phyloP scores from a whole-genome alignment of 208 protist genomes.

The Leishmania braziliensis region DNA sequence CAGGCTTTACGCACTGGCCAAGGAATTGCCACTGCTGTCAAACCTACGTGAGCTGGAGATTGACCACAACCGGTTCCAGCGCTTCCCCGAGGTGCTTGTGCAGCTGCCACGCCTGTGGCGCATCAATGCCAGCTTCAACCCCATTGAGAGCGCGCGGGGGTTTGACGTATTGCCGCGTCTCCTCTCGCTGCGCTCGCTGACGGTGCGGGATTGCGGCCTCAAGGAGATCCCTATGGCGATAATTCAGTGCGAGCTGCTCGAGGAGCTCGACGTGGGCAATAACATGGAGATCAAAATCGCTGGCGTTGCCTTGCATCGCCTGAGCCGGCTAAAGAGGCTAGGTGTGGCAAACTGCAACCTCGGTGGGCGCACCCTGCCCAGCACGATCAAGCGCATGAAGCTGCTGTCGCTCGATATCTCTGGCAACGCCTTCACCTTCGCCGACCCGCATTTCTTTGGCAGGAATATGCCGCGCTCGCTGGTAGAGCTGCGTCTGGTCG shows the following conservation, averaged over 20 bases:
- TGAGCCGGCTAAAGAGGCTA: slow-evolving; percentile 52
- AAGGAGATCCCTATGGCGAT: slow-evolving; percentile 49
- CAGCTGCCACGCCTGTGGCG: slow-evolving; percentile 55
- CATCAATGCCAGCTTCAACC: slow-evolving; percentile 74
- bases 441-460: slow-evolving; percentile 76
- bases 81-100: slow-evolving; percentile 64
- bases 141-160: slow-evolving; percentile 44
- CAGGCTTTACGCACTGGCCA: slow-evolving; percentile 75
- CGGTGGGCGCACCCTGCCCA: slow-evolving; percentile 54
- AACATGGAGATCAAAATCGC: slow-evolving; percentile 62
- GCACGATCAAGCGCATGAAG: slow-evolving; percentile 49
- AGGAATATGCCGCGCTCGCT: slow-evolving; percentile 53
- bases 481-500: slow-evolving; percentile 68
- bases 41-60: slow-evolving; percentile 80
- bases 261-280: slow-evolving; percentile 80
- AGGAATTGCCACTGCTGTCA: slow-evolving; percentile 71
- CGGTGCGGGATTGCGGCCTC: slow-evolving; percentile 61
- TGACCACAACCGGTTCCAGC: slow-evolving; percentile 73
- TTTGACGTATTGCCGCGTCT: slow-evolving; percentile 63
- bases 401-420: slow-evolving; percentile 81
- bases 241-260: slow-evolving; percentile 44
- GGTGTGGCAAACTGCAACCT: slow-evolving; percentile 73
- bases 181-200: slow-evolving; percentile 45
- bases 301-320: slow-evolving; percentile 42
- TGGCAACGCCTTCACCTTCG: slow-evolving; percentile 69